phyloP scores from a whole-genome alignment of 2,329 filamentous ascomycete genomes.

The Penicillium sp. region DNA sequence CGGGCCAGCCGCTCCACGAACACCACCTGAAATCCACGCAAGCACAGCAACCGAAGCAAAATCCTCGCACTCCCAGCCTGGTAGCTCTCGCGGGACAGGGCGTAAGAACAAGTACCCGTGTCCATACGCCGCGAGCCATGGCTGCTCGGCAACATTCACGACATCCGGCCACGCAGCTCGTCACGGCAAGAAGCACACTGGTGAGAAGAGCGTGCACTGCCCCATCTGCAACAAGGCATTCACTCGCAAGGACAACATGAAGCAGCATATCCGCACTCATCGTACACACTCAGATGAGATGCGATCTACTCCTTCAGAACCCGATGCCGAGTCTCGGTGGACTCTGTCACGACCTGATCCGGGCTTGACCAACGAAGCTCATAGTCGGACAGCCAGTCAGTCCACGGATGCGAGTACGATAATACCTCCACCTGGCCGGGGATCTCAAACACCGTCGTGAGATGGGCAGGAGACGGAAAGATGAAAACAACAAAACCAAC shows the following conservation, averaged over 20 bases:
- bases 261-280: constrained; percentile 68
- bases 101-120: constrained; percentile 69
- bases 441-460: constrained; percentile 16
- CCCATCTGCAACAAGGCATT: constrained; percentile 70
- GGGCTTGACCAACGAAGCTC: constrained; percentile 15
- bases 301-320: constrained; percentile 27
- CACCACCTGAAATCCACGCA: constrained; percentile 32
- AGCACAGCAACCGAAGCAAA: constrained; percentile 30
- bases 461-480: neutral
- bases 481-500: neutral
- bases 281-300: constrained; percentile 42
- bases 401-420: constrained; percentile 13
- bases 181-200: constrained; percentile 70
- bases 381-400: constrained; percentile 26
- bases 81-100: constrained; percentile 24
- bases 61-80: constrained; percentile 33
- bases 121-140: constrained; percentile 62
- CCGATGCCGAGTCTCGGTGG: constrained; percentile 26
- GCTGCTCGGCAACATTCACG: constrained; percentile 66
- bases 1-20: constrained; percentile 29
- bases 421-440: constrained; percentile 11
- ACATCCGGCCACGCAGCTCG: constrained; percentile 69
- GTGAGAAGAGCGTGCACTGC: constrained; percentile 69
- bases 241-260: constrained; percentile 72
- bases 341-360: constrained; percentile 17